Conservation (phyloP, 495 filamentous ascomycete genomes). For the Aspergillus cristatus region DNA sequence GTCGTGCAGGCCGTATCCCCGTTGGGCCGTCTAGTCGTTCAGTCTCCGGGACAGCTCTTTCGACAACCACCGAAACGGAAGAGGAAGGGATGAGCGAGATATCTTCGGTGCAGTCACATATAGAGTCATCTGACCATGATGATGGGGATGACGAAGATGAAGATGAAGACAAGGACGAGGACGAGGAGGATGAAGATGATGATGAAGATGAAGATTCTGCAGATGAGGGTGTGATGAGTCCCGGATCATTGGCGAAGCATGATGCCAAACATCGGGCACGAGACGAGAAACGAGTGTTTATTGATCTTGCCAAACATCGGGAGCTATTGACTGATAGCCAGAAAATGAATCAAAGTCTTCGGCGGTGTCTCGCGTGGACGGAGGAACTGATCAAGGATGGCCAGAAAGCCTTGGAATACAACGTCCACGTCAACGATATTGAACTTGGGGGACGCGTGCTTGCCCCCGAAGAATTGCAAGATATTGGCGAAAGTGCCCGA, state of each 20-base stretch:
- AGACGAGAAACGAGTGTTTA: slow-evolving; percentile 68
- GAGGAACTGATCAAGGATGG: slow-evolving; percentile 85
- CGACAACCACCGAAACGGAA: slow-evolving; percentile 27
- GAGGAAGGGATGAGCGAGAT: slow-evolving; percentile 23
- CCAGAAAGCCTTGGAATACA: slow-evolving; percentile 75
- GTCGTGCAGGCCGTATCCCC: slow-evolving; percentile 65
- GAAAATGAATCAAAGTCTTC: slow-evolving; percentile 88
- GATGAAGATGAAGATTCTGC: slow-evolving; percentile 32
- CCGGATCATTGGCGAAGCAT: slow-evolving; percentile 29
- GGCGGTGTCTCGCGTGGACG: slow-evolving; percentile 75
- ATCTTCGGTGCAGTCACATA: slow-evolving; percentile 25
- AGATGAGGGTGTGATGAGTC: slow-evolving; percentile 25
- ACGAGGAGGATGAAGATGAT: neutral
- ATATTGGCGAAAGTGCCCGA: slow-evolving; percentile 34
- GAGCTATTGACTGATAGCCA: slow-evolving; percentile 80
- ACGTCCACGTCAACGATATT: slow-evolving; percentile 66
- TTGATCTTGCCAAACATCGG: slow-evolving; percentile 84
- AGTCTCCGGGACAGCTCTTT: slow-evolving; percentile 29
- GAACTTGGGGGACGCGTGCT: slow-evolving; percentile 76
- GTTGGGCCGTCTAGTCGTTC: slow-evolving; percentile 36
- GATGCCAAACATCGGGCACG: slow-evolving; percentile 32
- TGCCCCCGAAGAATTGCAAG: slow-evolving; percentile 51
- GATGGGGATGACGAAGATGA: slow-evolving; percentile 22
- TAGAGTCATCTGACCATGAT: slow-evolving; percentile 36
- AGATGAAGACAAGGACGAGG: slow-evolving; percentile 28